Evolutionary conservation across 371 early-diverging fungal species (phyloP), one percentile per base, ranked within the genome.

Genomic region (Mucor lusitanicus): DNA sequence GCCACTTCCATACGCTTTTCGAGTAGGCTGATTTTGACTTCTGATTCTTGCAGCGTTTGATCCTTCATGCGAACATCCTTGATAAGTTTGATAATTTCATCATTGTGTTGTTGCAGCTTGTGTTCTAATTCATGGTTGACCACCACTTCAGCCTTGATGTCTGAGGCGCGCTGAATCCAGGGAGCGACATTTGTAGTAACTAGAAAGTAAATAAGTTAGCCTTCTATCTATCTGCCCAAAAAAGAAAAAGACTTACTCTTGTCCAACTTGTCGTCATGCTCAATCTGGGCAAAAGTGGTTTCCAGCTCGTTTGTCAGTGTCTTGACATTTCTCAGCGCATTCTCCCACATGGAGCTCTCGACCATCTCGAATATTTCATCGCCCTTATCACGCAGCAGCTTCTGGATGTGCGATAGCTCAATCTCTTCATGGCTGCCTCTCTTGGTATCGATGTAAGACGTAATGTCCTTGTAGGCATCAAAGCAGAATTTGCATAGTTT

Each of bases 121-220:
- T 86, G 87, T 69, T 93, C 89, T 64, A 92, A 84, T 37, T 92
- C 94, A 11, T 85, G 81, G 69, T 93, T 94, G 44, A 93, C 80
- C 13, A 89, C 80, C 32, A 91, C 88, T 48, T 90, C 90, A 0
- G 85, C 86, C 78, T 94, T 94, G 77, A 95, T 84, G 40, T 87
- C 85, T 50, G 87, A 85, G n/a, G 95, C 92, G 2, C 96, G 86
- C 64, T 79, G 79, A 39, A 87, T 70, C 97, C 97, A 95, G 21
- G 95, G 95, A 50, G 89, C 79, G 6, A 82, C 85, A 2, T 75
- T 68, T 11, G 84, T 79, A 1, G 73, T 64, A 61, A 86, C 89
- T 85, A 63, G 19, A 44, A 39, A 28, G 27, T 40, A 11, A 35
- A 12, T 35, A 35, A 12, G 3, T 27, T 37, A 42, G 42, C 4